A percentile compares a stretch with the other conserved stretches of the same genome.
These are phyloP conservation scores for Leccinum subtestaceum DNA, from an alignment of 768 basidiomycete species.

Conservation along the genomic window DNA sequence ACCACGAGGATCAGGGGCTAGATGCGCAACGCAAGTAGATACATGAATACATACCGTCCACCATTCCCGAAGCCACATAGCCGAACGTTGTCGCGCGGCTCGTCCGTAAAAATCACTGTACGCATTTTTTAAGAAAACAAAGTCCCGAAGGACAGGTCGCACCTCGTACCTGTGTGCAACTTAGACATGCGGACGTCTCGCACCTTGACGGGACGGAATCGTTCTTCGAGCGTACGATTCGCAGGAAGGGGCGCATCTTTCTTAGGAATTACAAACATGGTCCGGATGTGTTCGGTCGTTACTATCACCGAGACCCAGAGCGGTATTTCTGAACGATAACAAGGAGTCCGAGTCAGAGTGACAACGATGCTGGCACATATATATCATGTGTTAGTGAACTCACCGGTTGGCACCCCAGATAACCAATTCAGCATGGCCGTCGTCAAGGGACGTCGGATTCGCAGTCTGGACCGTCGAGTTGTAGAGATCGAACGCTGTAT, in stretches of 20 bases:
- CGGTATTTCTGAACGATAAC: constrained; percentile 62
- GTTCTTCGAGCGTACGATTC: constrained; percentile 34
- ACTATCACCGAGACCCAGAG: constrained; percentile 80
- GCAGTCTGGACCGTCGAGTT: constrained; percentile 84
- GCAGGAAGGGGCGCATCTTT: constrained; percentile 16
- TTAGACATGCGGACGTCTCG: constrained; percentile 80
- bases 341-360: neutral
- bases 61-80: constrained; percentile 89
- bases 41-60: constrained; percentile 59
- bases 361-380: neutral
- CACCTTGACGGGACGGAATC: constrained; percentile 64
- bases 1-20: neutral
- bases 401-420: constrained; percentile 88
- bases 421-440: constrained; percentile 55
- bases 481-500: constrained; percentile 90
- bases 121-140: neutral
- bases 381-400: constrained; percentile 1
- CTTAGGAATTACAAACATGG: constrained; percentile 49
- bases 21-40: neutral
- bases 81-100: constrained; percentile 68
- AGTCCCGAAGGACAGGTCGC: neutral
- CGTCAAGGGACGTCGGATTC: constrained; percentile 45
- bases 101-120: constrained; percentile 65
- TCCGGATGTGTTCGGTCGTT: constrained; percentile 81
- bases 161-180: constrained; percentile 72